Conservation (phyloP, 2,329 filamentous ascomycete genomes). For the Rutstroemia sp. region DNA sequence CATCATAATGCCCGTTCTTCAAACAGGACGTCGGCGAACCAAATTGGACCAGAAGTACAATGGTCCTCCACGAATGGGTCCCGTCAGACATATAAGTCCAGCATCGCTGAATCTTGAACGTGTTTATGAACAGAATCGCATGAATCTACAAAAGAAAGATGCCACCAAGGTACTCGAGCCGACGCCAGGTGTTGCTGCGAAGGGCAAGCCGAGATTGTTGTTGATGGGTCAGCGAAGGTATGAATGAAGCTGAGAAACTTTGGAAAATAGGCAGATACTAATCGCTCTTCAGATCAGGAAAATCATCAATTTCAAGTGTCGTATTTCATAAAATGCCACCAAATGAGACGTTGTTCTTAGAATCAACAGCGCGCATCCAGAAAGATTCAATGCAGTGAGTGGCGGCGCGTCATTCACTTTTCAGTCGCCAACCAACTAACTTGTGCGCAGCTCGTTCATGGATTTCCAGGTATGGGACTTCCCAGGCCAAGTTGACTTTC, state of each 20-base stretch:
- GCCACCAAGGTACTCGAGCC: constrained; percentile 39
- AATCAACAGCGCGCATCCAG: constrained; percentile 89
- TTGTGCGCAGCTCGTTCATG: constrained; percentile 78
- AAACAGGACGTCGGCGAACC: constrained; percentile 26
- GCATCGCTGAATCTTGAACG: constrained; percentile 57
- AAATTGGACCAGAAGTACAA: constrained; percentile 25
- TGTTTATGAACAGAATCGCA: constrained; percentile 54
- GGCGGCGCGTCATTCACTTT: not conserved
- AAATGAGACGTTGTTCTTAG: constrained; percentile 90
- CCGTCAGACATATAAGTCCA: constrained; percentile 41
- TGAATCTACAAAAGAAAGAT: constrained; percentile 41
- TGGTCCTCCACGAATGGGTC: constrained; percentile 28
- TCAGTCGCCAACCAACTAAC: constrained; percentile 9
- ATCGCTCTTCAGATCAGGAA: constrained; percentile 66
- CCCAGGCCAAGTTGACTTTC: constrained; percentile 88
- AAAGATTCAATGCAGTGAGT: constrained; percentile 91
- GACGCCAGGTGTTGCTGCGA: constrained; percentile 40
- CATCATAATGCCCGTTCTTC: constrained; percentile 21
- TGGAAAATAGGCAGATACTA: constrained; percentile 9
- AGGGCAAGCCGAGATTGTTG: constrained; percentile 72
- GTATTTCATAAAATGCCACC: constrained; percentile 98
- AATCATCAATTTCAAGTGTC: constrained; percentile 96
- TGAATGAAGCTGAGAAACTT: constrained; percentile 17
- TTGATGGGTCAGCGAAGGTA: constrained; percentile 95
- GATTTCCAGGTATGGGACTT: constrained; percentile 99